Evolutionary conservation across 78 protist genomes (phyloP), one percentile per base, ranked within the genome.

Genomic region (Carpediemonas membranifera): DNA sequence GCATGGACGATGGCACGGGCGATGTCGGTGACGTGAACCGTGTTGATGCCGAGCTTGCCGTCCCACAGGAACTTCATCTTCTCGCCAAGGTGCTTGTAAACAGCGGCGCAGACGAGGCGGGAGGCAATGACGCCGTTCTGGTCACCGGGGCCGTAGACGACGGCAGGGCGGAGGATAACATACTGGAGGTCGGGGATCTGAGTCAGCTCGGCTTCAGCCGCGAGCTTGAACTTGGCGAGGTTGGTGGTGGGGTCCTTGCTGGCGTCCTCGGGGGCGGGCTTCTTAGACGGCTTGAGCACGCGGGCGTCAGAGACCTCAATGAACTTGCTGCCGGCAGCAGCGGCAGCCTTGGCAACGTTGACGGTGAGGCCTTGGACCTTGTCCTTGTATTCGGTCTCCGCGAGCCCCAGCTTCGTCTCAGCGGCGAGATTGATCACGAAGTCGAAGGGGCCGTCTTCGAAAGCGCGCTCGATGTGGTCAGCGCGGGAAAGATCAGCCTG

Each of bases 131-230:
- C n/a, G 33, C 97, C 95, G 28, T 39, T 7, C 27, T 47, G 9
- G 71, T 92, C 97, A 31, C 88, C 91, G 37, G 88, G 85, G 43
- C 97, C 97, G 61, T 92, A 92, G 0, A 90, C 90, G 39, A 78
- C 71, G 33, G 97, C 84, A 33, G 94, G 94, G 33, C 97, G 77
- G 25, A 88, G 66, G 65, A 92, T 84, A 50, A 87, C 64, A 3
- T 69, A 0, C 9, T 31, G 71, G 1, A 79, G 44, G 18, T 52
- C 53, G 2, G 52, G 2, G 33, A 68, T 56, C 24, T 31, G 33
- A 24, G 34, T 41, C 47, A 87, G 62, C 21, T 16, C 81, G n/a
- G 75, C 19, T 74, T 91, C 96, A 13, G 90, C 90, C n/a, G 67
- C 51, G 16, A 67, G 59, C 63, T 87, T 76, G 56, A 19, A 16